Percentiles rank a stretch among this genome's conserved stretches.
Evolutionary conservation across 192 early-diverging fungal genomes (phyloP).

Genomic region (Endogone sp.): DNA sequence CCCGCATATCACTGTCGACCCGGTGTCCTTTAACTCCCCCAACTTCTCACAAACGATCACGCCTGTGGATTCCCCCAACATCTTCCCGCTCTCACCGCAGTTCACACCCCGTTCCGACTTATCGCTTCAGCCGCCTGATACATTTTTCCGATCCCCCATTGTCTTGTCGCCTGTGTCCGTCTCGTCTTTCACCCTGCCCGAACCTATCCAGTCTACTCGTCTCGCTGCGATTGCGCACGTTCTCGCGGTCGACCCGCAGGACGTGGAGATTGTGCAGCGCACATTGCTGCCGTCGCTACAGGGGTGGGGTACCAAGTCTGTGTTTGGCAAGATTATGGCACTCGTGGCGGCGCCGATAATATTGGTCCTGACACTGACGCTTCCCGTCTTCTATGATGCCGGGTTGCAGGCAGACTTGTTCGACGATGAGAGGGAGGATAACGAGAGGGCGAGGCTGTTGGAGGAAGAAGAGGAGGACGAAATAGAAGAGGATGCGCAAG

Average conservation of each 20-base stretch:
- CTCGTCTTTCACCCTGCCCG: background rate
- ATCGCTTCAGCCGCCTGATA: background rate
- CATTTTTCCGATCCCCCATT: background rate
- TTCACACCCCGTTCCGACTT: background rate
- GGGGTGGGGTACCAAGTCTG: constrained; percentile 45
- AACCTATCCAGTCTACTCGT: background rate
- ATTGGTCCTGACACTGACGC: constrained; percentile 47
- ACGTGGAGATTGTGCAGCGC: constrained; percentile 13
- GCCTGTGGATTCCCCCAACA: background rate
- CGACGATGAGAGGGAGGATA: constrained; percentile 28
- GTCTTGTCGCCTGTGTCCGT: background rate
- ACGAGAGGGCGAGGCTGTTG: constrained; percentile 10
- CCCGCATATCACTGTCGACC: background rate
- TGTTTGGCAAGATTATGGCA: constrained; percentile 40
- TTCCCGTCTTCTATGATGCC: constrained; percentile 58
- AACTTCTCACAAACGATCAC: background rate
- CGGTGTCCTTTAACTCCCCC: background rate
- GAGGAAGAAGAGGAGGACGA: constrained; percentile 6
- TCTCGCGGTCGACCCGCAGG: constrained; percentile 2
- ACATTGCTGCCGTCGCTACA: constrained; percentile 54
- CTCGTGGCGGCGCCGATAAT: constrained; percentile 51
- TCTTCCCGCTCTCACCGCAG: background rate
- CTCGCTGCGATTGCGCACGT: background rate
- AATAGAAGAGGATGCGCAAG: constrained; percentile 9
- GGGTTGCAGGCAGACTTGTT: constrained; percentile 5